Conservation (phyloP, 2,329 filamentous ascomycete genomes). For the Hypoxylon sp. region DNA sequence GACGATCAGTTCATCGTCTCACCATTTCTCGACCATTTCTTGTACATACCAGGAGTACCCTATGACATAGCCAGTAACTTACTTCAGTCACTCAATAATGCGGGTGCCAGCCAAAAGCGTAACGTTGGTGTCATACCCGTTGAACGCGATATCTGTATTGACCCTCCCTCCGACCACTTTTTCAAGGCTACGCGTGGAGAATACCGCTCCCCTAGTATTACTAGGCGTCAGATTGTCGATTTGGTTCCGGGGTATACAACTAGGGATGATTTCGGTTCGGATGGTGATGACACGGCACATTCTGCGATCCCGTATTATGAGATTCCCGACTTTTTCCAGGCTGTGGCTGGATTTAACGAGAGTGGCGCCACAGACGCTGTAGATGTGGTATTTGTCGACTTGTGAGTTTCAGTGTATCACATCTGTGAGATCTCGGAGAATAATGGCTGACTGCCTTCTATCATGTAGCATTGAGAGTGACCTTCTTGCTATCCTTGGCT, state of each 20-base stretch:
- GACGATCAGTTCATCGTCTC: constrained; percentile 66
- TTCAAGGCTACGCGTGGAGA: constrained; percentile 31
- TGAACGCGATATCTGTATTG: constrained; percentile 62
- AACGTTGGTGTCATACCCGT: constrained; percentile 57
- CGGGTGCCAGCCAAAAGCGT: constrained; percentile 55
- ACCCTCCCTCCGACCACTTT: constrained; percentile 57
- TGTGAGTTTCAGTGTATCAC: constrained; percentile 54
- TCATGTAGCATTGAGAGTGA: constrained; percentile 56
- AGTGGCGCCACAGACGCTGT: constrained; percentile 62
- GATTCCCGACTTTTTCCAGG: constrained; percentile 66
- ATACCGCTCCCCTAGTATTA: constrained; percentile 54
- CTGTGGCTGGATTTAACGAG: constrained; percentile 63
- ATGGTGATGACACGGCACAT: constrained; percentile 70
- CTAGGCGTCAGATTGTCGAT: constrained; percentile 64
- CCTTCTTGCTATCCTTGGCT: constrained; percentile 57
- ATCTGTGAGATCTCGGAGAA: not conserved
- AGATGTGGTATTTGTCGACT: constrained; percentile 69
- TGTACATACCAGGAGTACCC: constrained; percentile 68
- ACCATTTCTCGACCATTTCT: constrained; percentile 68
- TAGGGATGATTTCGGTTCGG: constrained; percentile 69
- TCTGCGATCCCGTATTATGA: constrained; percentile 61
- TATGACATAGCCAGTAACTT: constrained; percentile 60
- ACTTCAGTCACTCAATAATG: constrained; percentile 61
- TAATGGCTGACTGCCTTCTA: constrained; percentile 2
- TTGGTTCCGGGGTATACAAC: constrained; percentile 68